Base-by-base conservation (phyloP, 371 early-diverging fungal genomes). In the Dentiscutata heterogama region DNA sequence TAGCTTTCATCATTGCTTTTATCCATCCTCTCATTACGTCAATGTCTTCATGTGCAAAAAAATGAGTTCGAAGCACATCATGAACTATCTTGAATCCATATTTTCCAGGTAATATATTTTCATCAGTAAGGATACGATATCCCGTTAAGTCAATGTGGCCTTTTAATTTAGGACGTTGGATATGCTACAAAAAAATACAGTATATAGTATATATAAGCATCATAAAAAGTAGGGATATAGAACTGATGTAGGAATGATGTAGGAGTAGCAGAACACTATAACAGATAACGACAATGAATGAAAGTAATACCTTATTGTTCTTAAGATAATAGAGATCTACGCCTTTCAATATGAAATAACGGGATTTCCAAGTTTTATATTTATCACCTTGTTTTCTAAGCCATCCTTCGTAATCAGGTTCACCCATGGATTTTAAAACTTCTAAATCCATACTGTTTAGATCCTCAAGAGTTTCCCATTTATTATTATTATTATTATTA, bases 281-380 rank as follows among this genome's bases (percentile, higher is more conserved):
- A 16, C 11, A 5, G n/a, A n/a, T n/a, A n/a, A 87, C 67, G 90
- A 88, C 6, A 89, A 87, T 18, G 88, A 76, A 90, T 90, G 86
- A 89, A 88, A 29, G 87, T 86, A 35, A 85, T 82, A 91, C 89
- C 86, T 90, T 91, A 22, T 91, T 91, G 11, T 90, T 89, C 73
- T 93, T 92, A 73, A 92, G 92, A 80, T 92, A 91, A 78, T 89
- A 92, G 22, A 94, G 84, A 27, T 90, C 89, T 8, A 87, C 83
- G 0, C 92, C 93, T 78, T 93, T 92, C 51, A 94, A 85, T 42
- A 92, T 91, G 83, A 91, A 94, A 91, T 91, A 94, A 7, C 94
- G 89, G 53, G 88, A 89, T 82, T 93, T 93, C 93, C 93, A 94
- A 13, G 88, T 89, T 58, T 90, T 90, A 82, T 92, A 92, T 42